Evolutionary conservation across 2,329 filamentous ascomycete genomes (phyloP), one percentile per base, ranked within the genome.

Genomic region (Penicillium oxalicum): DNA sequence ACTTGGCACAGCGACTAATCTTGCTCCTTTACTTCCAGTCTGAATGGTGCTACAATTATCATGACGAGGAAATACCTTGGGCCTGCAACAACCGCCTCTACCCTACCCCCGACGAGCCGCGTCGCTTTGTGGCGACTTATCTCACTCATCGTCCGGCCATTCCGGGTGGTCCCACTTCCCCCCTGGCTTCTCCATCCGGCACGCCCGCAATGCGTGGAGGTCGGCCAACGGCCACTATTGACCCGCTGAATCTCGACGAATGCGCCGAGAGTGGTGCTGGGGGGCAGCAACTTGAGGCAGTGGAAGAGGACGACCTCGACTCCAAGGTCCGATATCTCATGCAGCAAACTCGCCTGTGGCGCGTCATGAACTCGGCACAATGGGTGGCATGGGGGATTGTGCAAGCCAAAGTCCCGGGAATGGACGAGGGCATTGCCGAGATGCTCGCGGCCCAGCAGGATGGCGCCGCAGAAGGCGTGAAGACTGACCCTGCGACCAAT

Each of bases 31-130:
- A 5, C 18, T 6, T 13, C 24, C 45, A 81, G 78, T 82, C 88
- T 1, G 93, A 98, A 71, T 98, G 93, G 93, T 87, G 88, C 60
- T 97, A 97, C 76, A 91, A 98, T 70, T 98, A 98, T 70, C 91
- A 96, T 65, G 84, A 93, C 64, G 70, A 81, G 3, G 72, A 75
- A 27, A 72, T 71, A 29, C 75, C 88, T 0, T 82, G 81, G 72
- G 80, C 76, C 26, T 91, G 88, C 75, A 82, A 85, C 61, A 79
- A 79, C 4, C 72, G 74, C 45, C 70, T 73, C 45, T 98, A 95
- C 69, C 93, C 93, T 0, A 88, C 77, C 0, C 71, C 77, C 0
- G 87, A 91, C 48, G 86, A 96, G 67, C 93, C 96, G 65, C 79
- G 80, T 52, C 86, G 86, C 33, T 96, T 96, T 69, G 77, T 98